Evolutionary conservation across 306 rosid species (phyloP).

Genomic region (Morella rubra): DNA sequence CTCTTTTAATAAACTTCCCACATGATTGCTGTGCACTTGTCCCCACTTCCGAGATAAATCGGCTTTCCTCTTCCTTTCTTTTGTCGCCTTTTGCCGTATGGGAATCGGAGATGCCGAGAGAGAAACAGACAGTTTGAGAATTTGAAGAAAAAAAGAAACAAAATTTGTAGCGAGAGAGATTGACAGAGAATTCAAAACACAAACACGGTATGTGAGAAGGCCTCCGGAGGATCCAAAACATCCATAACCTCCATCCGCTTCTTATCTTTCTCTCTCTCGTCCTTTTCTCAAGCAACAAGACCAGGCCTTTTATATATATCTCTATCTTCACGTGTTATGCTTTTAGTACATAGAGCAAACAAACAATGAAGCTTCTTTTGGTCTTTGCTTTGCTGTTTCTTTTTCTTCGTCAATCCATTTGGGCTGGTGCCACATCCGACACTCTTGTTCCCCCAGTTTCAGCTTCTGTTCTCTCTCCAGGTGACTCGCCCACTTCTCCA

Average conservation of each 20-base stretch:
- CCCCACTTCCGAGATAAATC: conserved; percentile 24
- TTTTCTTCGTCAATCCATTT: conserved; percentile 44
- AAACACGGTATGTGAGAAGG: conserved; percentile 2
- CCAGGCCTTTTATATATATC: conserved; percentile 8
- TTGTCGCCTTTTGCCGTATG: conserved; percentile 7
- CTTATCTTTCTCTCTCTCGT: conserved; percentile 13
- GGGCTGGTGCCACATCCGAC: conserved; percentile 39
- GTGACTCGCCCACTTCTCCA: conserved; percentile 42
- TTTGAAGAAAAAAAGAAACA: background rate
- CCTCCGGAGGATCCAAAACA: conserved; percentile 28
- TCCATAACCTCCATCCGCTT: conserved; percentile 13
- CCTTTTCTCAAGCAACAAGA: conserved; percentile 29
- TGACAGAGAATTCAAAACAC: conserved; percentile 4
- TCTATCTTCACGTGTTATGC: conserved; percentile 32
- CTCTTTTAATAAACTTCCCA: conserved; percentile 13
- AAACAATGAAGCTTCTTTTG: conserved; percentile 43
- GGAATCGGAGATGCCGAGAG: conserved; percentile 16
- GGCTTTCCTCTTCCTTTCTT: conserved; percentile 15
- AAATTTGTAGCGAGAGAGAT: conserved; percentile 1
- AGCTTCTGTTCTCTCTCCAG: conserved; percentile 40
- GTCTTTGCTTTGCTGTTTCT: conserved; percentile 31
- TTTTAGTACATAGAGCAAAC: conserved; percentile 17
- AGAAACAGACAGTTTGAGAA: background rate
- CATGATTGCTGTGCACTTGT: conserved; percentile 36
- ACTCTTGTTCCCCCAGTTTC: conserved; percentile 35